Evolutionary conservation across 108 stramenopile genomes (phyloP).

Genomic region (Skeletonema marinoi): DNA sequence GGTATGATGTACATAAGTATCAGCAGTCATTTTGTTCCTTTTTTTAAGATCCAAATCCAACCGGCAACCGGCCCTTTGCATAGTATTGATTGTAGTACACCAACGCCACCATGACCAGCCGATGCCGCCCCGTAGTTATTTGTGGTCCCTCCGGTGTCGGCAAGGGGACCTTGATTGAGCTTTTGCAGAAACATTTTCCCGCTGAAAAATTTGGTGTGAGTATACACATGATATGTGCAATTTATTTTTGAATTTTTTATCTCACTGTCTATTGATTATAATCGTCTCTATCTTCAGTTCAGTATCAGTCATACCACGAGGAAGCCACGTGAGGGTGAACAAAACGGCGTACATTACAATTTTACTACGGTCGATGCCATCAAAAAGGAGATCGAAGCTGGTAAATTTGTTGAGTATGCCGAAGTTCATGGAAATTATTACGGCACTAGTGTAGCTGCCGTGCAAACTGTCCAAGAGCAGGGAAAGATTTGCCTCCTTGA

Average conservation of each 20-base stretch:
- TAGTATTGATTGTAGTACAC: no score
- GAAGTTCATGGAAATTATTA: constrained; percentile 96
- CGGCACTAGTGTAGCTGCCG: constrained; percentile 84
- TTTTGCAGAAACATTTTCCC: constrained; percentile 71
- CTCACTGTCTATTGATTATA: not conserved
- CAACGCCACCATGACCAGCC: not conserved
- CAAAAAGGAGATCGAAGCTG: constrained; percentile 80
- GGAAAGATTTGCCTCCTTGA: constrained; percentile 94
- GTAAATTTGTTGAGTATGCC: constrained; percentile 90
- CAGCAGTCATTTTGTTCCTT: no score
- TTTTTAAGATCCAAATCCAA: no score
- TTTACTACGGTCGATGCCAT: constrained; percentile 87
- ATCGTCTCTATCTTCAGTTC: constrained; percentile 48
- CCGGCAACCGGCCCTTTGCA: no score
- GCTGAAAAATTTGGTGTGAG: constrained; percentile 18
- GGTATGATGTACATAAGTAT: no score
- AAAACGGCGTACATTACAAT: constrained; percentile 91
- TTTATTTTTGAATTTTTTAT: no score
- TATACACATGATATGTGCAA: not conserved
- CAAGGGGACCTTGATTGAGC: constrained; percentile 72
- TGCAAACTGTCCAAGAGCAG: constrained; percentile 75
- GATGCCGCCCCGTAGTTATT: constrained; percentile 36
- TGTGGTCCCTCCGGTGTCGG: constrained; percentile 47
- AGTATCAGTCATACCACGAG: constrained; percentile 95
- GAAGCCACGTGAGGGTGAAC: constrained; percentile 86